Percentiles rank a stretch among this genome's conserved stretches.
These are phyloP conservation scores for Postia placenta DNA, from an alignment of 768 basidiomycete species.

Conservation along the genomic window DNA sequence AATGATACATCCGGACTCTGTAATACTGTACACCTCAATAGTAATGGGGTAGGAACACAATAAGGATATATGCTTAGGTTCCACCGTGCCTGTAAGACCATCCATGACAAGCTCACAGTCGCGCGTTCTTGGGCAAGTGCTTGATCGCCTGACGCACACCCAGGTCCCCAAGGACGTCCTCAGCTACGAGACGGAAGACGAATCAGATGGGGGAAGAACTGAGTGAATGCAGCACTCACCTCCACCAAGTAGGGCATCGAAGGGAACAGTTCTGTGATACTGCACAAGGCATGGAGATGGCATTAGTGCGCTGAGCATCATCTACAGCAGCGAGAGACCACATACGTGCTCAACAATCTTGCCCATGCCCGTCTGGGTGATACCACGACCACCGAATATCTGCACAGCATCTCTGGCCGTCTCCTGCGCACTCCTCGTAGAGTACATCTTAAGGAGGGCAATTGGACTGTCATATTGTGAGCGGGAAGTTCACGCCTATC, in stretches of 20 bases:
- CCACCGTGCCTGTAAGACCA: too few species aligned
- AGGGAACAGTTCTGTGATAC: conserved; percentile 38
- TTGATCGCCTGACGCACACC: conserved; percentile 33
- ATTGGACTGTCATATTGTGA: conserved; percentile 46
- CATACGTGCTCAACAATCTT: conserved; percentile 64
- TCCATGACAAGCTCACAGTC: conserved; percentile 31
- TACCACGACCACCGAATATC: conserved; percentile 82
- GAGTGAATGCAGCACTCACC: conserved; percentile 17
- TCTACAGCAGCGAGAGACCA: conserved; percentile 11
- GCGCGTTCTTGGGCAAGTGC: conserved; percentile 41
- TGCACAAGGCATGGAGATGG: too few species aligned
- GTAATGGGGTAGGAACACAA: too few species aligned
- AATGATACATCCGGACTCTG: too few species aligned
- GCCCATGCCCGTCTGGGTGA: conserved; percentile 81
- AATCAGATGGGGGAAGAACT: background rate
- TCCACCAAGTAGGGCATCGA: conserved; percentile 36
- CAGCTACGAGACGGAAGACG: conserved; percentile 37
- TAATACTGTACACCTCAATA: too few species aligned
- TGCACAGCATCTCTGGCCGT: conserved; percentile 81
- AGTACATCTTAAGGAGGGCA: conserved; percentile 73
- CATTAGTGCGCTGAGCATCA: background rate
- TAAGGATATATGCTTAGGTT: too few species aligned
- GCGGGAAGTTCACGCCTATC: background rate
- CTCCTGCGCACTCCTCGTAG: conserved; percentile 70
- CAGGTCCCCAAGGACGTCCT: conserved; percentile 73